A percentile compares a stretch with the other conserved stretches of the same genome.
Evolutionary conservation across 345 rosid species (phyloP).

Genomic region (Boechera retrofracta): DNA sequence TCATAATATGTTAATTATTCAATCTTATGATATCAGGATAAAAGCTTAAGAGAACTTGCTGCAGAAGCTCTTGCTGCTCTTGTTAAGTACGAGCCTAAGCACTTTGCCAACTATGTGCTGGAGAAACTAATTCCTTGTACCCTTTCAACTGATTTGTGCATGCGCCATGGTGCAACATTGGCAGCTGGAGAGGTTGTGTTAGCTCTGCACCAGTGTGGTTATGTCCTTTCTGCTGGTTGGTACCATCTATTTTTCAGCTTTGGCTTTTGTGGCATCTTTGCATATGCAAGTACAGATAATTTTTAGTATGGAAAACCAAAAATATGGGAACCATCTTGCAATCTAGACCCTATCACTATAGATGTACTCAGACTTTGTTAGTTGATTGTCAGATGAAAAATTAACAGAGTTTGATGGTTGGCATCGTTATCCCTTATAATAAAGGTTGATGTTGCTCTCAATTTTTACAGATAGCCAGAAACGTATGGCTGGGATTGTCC

Average conservation of each 20-base stretch:
- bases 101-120: slow-evolving; percentile 68
- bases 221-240: slow-evolving; percentile 68
- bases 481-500: slow-evolving; percentile 72
- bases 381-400: slow-evolving; percentile 7
- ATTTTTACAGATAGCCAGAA: slow-evolving; percentile 68
- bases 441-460: slow-evolving; percentile 10
- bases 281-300: slow-evolving; percentile 4
- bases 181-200: slow-evolving; percentile 84
- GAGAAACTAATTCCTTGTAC: slow-evolving; percentile 79
- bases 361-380: slow-evolving; percentile 6
- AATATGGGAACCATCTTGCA: slow-evolving; percentile 27
- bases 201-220: slow-evolving; percentile 68
- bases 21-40: slow-evolving; percentile 63
- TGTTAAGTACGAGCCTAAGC: slow-evolving; percentile 76
- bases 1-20: slow-evolving; percentile 16
- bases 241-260: slow-evolving; percentile 41
- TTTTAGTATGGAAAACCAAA: slow-evolving; percentile 24
- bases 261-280: slow-evolving; percentile 15
- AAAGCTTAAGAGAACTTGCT: slow-evolving; percentile 91
- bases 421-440: slow-evolving; percentile 3
- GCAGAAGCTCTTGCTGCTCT: slow-evolving; percentile 88
- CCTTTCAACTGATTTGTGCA: slow-evolving; percentile 88
- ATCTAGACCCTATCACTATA: slow-evolving; percentile 3
- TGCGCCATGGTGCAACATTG: slow-evolving; percentile 94
- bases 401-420: slow-evolving; percentile 16